Evolutionary conservation across 2,329 filamentous ascomycete species (phyloP).

Genomic region (Neofusicoccum umdonicola): DNA sequence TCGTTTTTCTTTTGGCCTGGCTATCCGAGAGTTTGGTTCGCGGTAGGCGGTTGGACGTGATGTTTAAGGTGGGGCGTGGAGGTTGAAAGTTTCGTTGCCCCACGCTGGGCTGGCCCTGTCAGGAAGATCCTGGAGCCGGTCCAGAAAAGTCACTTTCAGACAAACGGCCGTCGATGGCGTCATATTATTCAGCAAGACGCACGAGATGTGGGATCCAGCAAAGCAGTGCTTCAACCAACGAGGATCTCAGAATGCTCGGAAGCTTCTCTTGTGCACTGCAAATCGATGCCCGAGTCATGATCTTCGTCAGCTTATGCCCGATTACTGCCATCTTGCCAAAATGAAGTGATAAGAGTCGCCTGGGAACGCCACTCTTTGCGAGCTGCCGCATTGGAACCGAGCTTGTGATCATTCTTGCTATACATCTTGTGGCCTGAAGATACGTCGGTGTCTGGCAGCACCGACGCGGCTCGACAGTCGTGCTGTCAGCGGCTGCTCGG

Average conservation of each 20-base stretch:
- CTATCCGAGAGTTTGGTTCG: too few relatives aligned
- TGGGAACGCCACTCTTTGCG: neutral
- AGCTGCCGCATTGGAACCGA: neutral
- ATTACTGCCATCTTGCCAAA: neutral
- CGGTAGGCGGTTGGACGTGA: neutral
- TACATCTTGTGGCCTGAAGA: neutral
- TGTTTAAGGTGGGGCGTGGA: neutral
- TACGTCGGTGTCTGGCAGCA: neutral
- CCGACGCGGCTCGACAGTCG: neutral
- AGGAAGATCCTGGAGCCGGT: neutral
- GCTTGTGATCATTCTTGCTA: neutral
- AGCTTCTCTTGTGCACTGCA: neutral
- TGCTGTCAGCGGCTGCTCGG: neutral
- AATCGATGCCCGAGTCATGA: neutral
- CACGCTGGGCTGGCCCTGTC: neutral
- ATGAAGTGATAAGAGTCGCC: neutral
- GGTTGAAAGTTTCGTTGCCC: neutral
- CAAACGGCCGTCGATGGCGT: neutral
- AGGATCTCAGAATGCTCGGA: neutral
- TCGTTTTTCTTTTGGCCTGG: neutral
- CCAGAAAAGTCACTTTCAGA: neutral
- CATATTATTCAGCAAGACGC: constrained; percentile 4
- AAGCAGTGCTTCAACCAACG: neutral
- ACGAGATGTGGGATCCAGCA: neutral
- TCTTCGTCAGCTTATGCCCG: neutral